phyloP scores from a whole-genome alignment of 2,329 filamentous ascomycete species.

The Fusarium mundagurra region DNA sequence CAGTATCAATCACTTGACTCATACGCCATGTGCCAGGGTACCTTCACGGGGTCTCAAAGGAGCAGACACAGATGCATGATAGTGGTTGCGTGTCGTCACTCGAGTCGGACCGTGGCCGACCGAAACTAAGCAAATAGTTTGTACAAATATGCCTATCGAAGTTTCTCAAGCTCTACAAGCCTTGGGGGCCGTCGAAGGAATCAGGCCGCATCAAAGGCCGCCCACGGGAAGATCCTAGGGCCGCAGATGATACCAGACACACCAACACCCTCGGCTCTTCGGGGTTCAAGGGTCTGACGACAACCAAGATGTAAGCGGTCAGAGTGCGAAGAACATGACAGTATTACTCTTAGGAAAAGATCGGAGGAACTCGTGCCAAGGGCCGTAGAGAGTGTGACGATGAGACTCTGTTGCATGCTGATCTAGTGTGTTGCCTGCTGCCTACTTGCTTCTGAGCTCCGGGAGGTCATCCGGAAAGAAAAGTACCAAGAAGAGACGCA shows the following conservation, averaged over 20 bases:
- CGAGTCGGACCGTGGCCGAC: constrained; percentile 21
- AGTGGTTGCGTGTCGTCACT: constrained; percentile 21
- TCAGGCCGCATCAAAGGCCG: constrained; percentile 36
- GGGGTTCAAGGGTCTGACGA: constrained; percentile 2
- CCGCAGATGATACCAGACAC: constrained; percentile 19
- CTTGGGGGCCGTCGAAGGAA: constrained; percentile 16
- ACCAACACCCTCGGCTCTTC: constrained; percentile 24
- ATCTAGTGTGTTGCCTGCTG: constrained; percentile 32
- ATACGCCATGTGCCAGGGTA: constrained; percentile 42
- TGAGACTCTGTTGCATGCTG: constrained; percentile 28
- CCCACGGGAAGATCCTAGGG: constrained; percentile 38
- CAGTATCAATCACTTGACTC: constrained; percentile 46
- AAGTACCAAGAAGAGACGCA: constrained; percentile 22
- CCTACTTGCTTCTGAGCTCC: constrained; percentile 28
- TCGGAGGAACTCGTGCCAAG: constrained; percentile 26
- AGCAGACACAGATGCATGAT: constrained; percentile 26
- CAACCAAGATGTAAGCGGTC: constrained; percentile 20
- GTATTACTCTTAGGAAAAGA: constrained; percentile 15
- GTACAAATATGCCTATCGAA: constrained; percentile 10
- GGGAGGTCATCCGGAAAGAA: constrained; percentile 29
- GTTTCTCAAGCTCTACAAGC: constrained; percentile 1
- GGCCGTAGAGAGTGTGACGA: constrained; percentile 19
- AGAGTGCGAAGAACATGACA: neutral
- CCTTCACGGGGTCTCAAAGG: constrained; percentile 26
- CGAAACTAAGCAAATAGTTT: constrained; percentile 2